These are phyloP conservation scores for Phaeolepiota aurea DNA, from an alignment of 768 basidiomycete species.

Conservation along the genomic window DNA sequence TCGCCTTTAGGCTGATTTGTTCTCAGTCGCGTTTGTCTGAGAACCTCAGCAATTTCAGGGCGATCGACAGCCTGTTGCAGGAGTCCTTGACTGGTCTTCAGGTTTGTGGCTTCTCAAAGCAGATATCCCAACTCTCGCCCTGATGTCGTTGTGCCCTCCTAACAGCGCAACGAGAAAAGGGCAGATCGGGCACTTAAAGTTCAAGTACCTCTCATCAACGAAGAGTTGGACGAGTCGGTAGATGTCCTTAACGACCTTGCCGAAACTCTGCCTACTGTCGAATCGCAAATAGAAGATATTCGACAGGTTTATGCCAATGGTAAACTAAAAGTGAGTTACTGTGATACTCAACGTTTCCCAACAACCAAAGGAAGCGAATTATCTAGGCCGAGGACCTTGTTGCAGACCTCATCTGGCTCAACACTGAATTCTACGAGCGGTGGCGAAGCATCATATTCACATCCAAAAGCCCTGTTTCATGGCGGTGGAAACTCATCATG, in stretches of 20 bases:
- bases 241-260: constrained; percentile 49
- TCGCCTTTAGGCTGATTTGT: constrained; percentile 3
- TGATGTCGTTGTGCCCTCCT: constrained; percentile 2
- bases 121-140: neutral
- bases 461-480: constrained; percentile 60
- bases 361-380: constrained; percentile 4
- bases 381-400: constrained; percentile 57
- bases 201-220: constrained; percentile 56
- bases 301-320: constrained; percentile 66
- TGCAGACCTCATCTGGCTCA: constrained; percentile 63
- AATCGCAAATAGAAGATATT: constrained; percentile 53
- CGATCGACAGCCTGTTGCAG: constrained; percentile 61
- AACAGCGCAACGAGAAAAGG: constrained; percentile 48
- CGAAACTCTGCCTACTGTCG: constrained; percentile 51
- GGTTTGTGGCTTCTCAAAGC: constrained; percentile 27
- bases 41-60: constrained; percentile 66
- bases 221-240: constrained; percentile 54
- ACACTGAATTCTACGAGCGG: constrained; percentile 71
- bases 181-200: constrained; percentile 48
- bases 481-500: constrained; percentile 59
- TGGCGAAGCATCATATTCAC: constrained; percentile 73
- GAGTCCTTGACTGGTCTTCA: constrained; percentile 56
- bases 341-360: constrained; percentile 1
- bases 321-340: constrained; percentile 46
- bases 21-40: constrained; percentile 56